Conservation (phyloP, 1,284 basidiomycete species). For the Puccinia novopanici region DNA sequence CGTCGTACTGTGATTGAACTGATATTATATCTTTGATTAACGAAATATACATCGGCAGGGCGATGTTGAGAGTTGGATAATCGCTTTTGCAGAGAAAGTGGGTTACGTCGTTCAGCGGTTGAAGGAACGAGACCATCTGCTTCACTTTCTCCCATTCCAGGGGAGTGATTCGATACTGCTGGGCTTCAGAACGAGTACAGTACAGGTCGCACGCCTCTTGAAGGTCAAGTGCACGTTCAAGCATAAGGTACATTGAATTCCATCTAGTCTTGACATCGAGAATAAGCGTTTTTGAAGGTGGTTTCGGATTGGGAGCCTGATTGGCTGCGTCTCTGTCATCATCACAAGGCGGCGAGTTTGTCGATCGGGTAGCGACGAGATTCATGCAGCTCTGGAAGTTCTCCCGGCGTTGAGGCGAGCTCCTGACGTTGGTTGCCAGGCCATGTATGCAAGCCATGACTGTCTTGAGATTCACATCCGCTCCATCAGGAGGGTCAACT, state of each 20-base stretch:
- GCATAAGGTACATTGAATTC: constrained; percentile 14
- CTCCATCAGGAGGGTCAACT: not conserved
- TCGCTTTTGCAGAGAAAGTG: too few species aligned
- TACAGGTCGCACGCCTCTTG: too few species aligned
- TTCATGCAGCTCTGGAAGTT: not conserved
- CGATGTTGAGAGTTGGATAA: too few species aligned
- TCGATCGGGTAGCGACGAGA: not conserved
- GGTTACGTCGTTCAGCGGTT: too few species aligned
- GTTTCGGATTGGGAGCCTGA: not conserved
- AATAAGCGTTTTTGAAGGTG: too few species aligned
- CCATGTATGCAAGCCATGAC: constrained; percentile 8
- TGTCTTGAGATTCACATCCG: constrained; percentile 19
- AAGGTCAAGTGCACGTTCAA: not conserved
- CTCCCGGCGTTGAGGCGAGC: not conserved
- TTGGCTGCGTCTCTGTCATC: not conserved
- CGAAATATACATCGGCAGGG: too few species aligned
- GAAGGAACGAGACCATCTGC: constrained; percentile 13
- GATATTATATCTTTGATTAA: too few species aligned
- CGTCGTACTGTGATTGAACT: too few species aligned
- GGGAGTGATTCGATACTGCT: not conserved
- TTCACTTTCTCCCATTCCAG: constrained; percentile 15
- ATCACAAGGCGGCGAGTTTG: not conserved
- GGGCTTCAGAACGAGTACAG: not conserved
- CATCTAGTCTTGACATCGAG: not conserved
- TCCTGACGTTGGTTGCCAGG: not conserved